Evolutionary conservation across 1,284 basidiomycete genomes (phyloP), one percentile per base, ranked within the genome.

Genomic region (Gymnopus androsaceus): DNA sequence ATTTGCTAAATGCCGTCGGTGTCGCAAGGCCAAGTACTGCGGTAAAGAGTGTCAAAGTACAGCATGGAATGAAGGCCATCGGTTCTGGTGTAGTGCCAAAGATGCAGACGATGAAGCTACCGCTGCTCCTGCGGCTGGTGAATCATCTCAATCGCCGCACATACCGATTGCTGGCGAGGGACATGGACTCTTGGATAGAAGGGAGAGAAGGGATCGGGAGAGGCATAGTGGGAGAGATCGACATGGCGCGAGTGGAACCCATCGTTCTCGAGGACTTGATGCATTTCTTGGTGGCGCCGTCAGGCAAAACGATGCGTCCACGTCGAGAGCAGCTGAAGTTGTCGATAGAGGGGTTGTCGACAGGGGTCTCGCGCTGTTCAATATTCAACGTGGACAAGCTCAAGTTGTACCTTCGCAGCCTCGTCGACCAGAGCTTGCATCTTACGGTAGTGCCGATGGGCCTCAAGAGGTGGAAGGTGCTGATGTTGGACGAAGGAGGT

Each of bases 1-100:
- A 72, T 99, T 99, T 74, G 95, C 96, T 17, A 99, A 99, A 70
- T 99, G 96, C 68, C 75, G 97, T 53, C 78, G 95, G 60, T 99
- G 97, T 75, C 77, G 95, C 63, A 98, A 98, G 74, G 96, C 96
- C 9, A 99, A 99, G 72, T 99, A 99, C 71, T 99, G 97, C 70
- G 93, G 92, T 54, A 98, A 98, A 73, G 92, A 95, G 64, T 99
- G 97, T 71, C 96, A 99, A 76, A 94, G 91, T 66, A 93, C 90
- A 34, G 95, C 95, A 1, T 99, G 95, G 97, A 91, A 90, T 61
- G 94, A 95, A 67, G 96, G 97, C 0, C 96, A 99, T 71, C 82
- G 96, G 51, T 98, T 92, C 67, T 92, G 89, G 89, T 92, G 89
- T 65, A 86, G 83, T 60, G 87, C 82, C 12, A 88, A 85, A 64